These are phyloP conservation scores for Plantago elongata DNA, from an alignment of 257 asterid genomes.

Conservation along the genomic window DNA sequence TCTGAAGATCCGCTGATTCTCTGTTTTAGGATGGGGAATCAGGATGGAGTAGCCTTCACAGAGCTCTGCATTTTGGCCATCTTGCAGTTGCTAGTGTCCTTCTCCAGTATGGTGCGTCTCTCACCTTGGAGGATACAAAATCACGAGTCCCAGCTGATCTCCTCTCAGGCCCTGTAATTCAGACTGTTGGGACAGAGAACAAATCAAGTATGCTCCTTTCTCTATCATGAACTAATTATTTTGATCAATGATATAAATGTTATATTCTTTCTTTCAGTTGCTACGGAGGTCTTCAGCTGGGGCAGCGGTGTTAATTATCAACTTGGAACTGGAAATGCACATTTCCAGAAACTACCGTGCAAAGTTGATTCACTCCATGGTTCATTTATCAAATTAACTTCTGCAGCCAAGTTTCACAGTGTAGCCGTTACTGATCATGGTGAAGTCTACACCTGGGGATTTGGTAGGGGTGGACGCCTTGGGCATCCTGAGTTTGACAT, in stretches of 20 bases:
- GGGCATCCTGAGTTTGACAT: slow-evolving; percentile 97
- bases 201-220: slow-evolving; percentile 42
- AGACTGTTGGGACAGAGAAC: slow-evolving; percentile 47
- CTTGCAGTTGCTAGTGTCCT: slow-evolving; percentile 91
- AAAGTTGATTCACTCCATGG: slow-evolving; percentile 90
- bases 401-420: slow-evolving; percentile 95
- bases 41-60: slow-evolving; percentile 97
- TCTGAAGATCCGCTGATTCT: slow-evolving; percentile 16
- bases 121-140: slow-evolving; percentile 78
- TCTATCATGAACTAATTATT: slow-evolving; percentile 22
- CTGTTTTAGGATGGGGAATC: slow-evolving; percentile 88
- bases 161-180: slow-evolving; percentile 84
- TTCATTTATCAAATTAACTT: slow-evolving; percentile 54
- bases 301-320: slow-evolving; percentile 99
- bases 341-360: slow-evolving; percentile 93
- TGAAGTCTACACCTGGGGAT: slow-evolving; percentile 97
- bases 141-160: slow-evolving; percentile 82
- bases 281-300: slow-evolving; percentile 97
- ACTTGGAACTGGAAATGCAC: slow-evolving; percentile 97
- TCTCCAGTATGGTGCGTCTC: slow-evolving; percentile 70
- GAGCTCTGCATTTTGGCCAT: slow-evolving; percentile 96
- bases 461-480: slow-evolving; percentile 98
- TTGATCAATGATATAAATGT: slow-evolving; percentile 16
- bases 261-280: slow-evolving; percentile 36
- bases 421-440: slow-evolving; percentile 81